A percentile compares a stretch with the other conserved stretches of the same genome.
Conservation (phyloP, 1,284 basidiomycete species). For the Exsudoporus floridanus region DNA sequence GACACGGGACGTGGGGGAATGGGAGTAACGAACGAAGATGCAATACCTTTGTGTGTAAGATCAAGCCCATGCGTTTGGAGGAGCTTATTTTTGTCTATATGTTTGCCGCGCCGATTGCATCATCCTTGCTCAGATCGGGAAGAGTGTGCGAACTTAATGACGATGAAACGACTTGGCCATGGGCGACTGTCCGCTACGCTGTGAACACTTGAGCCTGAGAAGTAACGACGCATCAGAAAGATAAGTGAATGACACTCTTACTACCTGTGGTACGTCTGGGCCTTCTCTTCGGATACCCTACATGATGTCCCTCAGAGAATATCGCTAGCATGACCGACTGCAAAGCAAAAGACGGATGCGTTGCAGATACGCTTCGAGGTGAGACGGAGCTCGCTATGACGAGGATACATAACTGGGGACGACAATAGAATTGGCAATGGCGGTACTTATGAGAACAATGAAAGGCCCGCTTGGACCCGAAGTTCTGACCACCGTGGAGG, state of each 20-base stretch:
- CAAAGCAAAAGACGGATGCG: neutral
- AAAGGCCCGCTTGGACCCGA: neutral
- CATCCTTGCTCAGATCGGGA: neutral
- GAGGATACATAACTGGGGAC: neutral
- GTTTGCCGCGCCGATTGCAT: neutral
- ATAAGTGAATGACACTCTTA: neutral
- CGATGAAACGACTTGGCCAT: neutral
- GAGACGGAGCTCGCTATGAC: neutral
- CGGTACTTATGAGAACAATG: conserved; percentile 7
- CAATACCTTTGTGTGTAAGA: neutral
- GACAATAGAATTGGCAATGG: neutral
- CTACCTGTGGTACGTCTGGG: neutral
- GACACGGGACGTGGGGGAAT: no score
- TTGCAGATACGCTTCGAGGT: neutral
- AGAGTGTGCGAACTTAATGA: neutral
- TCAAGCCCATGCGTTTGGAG: neutral
- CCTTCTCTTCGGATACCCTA: neutral
- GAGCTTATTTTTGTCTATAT: neutral
- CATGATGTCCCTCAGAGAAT: neutral
- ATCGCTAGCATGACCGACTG: neutral
- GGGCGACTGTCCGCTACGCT: no score
- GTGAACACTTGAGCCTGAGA: neutral
- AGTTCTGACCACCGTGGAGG: no score
- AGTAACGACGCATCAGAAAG: neutral
- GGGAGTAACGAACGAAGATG: neutral